A percentile compares a stretch with the other conserved stretches of the same genome.
Evolutionary conservation across 441 rosid species (phyloP).

Genomic region (Erodium trifolium): DNA sequence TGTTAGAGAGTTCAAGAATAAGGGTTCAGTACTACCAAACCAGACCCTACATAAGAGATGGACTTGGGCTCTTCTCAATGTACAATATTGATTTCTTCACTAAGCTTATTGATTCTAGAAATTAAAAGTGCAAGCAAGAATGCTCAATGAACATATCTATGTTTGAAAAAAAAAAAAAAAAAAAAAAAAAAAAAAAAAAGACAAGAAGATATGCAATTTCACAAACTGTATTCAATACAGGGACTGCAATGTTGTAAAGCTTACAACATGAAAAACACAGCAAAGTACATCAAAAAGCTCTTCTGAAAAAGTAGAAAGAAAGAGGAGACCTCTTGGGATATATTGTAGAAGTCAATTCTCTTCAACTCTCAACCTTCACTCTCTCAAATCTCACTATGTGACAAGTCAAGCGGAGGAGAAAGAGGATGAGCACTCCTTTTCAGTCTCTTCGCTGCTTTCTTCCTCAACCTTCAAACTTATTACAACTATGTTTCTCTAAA

Average conservation of each 20-base stretch:
- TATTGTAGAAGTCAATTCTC: constrained; percentile 25
- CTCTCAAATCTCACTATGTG: constrained; percentile 28
- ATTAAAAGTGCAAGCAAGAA: too few relatives aligned
- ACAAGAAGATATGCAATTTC: background rate
- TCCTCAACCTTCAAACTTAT: constrained; percentile 38
- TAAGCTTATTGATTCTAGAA: too few relatives aligned
- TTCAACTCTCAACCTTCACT: constrained; percentile 22
- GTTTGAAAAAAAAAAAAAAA: too few relatives aligned
- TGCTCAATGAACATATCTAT: too few relatives aligned
- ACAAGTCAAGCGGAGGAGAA: constrained; percentile 41
- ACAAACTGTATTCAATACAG: background rate
- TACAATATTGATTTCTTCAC: too few relatives aligned
- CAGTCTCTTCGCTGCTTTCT: constrained; percentile 70
- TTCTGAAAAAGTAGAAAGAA: constrained; percentile 20
- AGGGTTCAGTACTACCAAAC: too few relatives aligned
- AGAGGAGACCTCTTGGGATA: constrained; percentile 19
- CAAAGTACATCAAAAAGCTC: background rate
- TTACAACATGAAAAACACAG: background rate
- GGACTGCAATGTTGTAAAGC: background rate
- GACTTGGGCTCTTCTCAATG: too few relatives aligned
- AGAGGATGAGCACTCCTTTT: constrained; percentile 88
- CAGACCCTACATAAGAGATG: too few relatives aligned
- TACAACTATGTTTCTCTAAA: background rate
- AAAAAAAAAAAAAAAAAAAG: too few relatives aligned
- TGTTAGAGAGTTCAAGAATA: too few relatives aligned